Base-by-base conservation (phyloP, 2,329 filamentous ascomycete species). In the Passalora sequoiae region DNA sequence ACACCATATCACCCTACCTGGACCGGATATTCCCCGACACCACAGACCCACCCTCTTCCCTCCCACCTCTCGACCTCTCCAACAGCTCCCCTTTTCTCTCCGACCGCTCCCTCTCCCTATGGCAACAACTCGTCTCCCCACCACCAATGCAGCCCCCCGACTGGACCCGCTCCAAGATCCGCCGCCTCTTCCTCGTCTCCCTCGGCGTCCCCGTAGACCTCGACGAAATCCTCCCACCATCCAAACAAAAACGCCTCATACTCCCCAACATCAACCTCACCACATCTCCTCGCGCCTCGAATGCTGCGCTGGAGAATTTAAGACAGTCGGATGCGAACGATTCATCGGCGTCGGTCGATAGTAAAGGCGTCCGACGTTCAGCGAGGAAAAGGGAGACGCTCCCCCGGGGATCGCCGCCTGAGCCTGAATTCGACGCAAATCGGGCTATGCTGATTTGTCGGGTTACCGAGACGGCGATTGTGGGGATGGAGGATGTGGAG, bases 181-280 rank as follows among this genome's bases (percentile, higher is more conserved):
- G 92, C 40, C 86, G 92, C 20, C 78, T 98, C 19, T 98, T 98
- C 64, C 80, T 98, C 30, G 89, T 98, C 41, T 96, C 89, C 1
- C 78, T 98, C 0, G 92, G 92, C 13, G 92, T 98, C 0, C 92
- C 92, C 1, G 88, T 98, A 32, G 92, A 98, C 59, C 76, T 98
- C 0, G 92, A 98, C 66, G 92, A 98, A 69, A 97, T 98, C 43
- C 78, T 98, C 6, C 92, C 92, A 0, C 89, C 91, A 0, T 94
- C 87, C 9, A 97, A 97, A 67, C 92, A 98, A 65, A 97, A 97
- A 76, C 97, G 97, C 64, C 81, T 98, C 13, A 78, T 98, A 4
- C 76, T 98, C 1, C 92, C 92, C 0, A 95, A 89, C 4, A 82
- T 92, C 54, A 57, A 65, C 48, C 49, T 64, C 28, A 71, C 30